These are phyloP conservation scores for Penicillium sumatraense DNA, from an alignment of 2,329 filamentous ascomycete species.

Conservation along the genomic window DNA sequence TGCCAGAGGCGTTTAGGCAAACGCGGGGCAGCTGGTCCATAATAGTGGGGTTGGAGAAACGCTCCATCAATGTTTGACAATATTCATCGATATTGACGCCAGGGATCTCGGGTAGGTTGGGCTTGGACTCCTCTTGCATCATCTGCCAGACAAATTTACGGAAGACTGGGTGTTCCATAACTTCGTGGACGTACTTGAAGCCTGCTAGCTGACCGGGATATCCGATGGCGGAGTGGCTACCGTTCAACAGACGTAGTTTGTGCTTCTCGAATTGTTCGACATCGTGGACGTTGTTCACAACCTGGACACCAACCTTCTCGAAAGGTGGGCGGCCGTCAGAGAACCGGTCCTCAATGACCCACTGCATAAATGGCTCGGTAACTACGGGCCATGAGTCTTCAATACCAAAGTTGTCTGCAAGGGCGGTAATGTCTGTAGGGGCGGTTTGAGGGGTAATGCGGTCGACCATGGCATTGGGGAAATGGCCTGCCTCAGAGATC, in stretches of 20 bases:
- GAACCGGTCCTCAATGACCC: conserved; percentile 61
- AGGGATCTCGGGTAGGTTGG: conserved; percentile 55
- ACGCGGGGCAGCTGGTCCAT: conserved; percentile 60
- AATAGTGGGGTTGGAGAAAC: conserved; percentile 62
- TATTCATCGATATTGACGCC: conserved; percentile 59
- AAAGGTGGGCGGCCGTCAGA: conserved; percentile 57
- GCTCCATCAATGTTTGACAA: conserved; percentile 58
- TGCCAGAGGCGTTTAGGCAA: conserved; percentile 58
- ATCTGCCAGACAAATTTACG: conserved; percentile 57
- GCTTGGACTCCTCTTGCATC: conserved; percentile 62
- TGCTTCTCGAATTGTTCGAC: conserved; percentile 62
- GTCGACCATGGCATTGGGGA: conserved; percentile 63
- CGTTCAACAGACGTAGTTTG: conserved; percentile 61
- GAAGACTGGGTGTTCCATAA: conserved; percentile 55
- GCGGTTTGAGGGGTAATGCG: conserved; percentile 59
- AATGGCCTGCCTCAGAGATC: conserved; percentile 54
- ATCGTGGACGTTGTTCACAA: conserved; percentile 56
- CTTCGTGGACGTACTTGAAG: conserved; percentile 61
- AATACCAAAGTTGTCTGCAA: conserved; percentile 53
- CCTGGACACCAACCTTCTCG: conserved; percentile 58
- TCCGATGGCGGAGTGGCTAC: conserved; percentile 57
- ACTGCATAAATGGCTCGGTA: conserved; percentile 62
- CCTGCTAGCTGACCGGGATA: conserved; percentile 58
- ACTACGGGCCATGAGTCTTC: conserved; percentile 60
- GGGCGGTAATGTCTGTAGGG: conserved; percentile 49